Conservation (phyloP, 2,329 filamentous ascomycete genomes). For the Beauveria scarabaeidicola region DNA sequence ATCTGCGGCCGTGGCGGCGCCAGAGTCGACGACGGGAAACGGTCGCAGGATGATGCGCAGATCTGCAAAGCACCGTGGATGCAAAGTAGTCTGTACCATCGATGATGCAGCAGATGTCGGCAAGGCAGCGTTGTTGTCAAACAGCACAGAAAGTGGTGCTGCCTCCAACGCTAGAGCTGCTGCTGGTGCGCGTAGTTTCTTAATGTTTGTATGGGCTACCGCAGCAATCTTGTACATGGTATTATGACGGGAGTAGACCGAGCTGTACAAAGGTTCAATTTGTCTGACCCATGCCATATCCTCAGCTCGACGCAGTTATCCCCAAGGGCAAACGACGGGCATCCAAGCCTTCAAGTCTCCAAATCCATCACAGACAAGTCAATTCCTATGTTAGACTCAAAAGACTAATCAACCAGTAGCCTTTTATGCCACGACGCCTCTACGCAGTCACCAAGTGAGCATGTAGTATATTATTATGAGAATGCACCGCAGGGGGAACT, state of each 20-base stretch:
- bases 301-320: no score
- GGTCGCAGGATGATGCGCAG: conserved; percentile 26
- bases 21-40: not conserved
- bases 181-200: not conserved
- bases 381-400: conserved; percentile 1
- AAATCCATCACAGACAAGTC: not conserved
- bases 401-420: not conserved
- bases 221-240: not conserved
- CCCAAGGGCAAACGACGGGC: no score
- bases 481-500: conserved; percentile 9
- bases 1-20: not conserved
- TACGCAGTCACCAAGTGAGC: conserved; percentile 8
- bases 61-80: conserved; percentile 12
- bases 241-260: not conserved
- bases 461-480: conserved; percentile 11
- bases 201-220: not conserved
- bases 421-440: not conserved
- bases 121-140: conserved; percentile 17
- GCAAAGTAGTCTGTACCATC: conserved; percentile 25
- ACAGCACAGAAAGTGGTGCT: conserved; percentile 13
- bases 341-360: not conserved
- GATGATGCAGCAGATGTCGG: conserved; percentile 24
- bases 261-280: no score
- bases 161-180: not conserved
- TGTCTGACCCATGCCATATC: no score